These are phyloP conservation scores for Thermomucor indicae-seudaticae DNA, from an alignment of 371 early-diverging fungal species.

Conservation along the genomic window DNA sequence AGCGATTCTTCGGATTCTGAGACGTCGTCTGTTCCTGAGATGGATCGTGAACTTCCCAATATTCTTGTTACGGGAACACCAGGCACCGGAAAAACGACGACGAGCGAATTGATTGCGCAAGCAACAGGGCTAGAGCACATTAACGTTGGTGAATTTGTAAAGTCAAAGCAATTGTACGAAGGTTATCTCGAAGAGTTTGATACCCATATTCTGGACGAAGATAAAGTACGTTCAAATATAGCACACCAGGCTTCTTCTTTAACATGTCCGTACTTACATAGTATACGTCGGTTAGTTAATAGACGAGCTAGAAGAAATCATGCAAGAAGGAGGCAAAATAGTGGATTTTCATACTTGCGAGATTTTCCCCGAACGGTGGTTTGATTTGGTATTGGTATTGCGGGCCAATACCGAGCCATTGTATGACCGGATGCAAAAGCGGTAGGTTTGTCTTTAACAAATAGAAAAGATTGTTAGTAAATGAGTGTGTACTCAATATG, in stretches of 20 bases:
- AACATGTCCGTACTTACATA: neutral
- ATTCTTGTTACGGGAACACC: slow-evolving; percentile 98
- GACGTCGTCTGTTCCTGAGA: neutral
- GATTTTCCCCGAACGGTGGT: slow-evolving; percentile 94
- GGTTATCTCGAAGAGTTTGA: slow-evolving; percentile 88
- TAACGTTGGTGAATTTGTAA: slow-evolving; percentile 88
- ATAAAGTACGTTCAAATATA: slow-evolving; percentile 58
- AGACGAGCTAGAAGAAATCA: slow-evolving; percentile 82
- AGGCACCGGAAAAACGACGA: slow-evolving; percentile 97
- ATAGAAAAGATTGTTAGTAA: neutral
- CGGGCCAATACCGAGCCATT: slow-evolving; percentile 76
- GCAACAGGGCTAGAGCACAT: slow-evolving; percentile 73
- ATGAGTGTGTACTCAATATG: neutral
- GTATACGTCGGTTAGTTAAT: slow-evolving; percentile 44
- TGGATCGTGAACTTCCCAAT: slow-evolving; percentile 60
- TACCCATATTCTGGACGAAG: slow-evolving; percentile 90
- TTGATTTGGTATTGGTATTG: slow-evolving; percentile 95
- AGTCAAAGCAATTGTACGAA: slow-evolving; percentile 81
- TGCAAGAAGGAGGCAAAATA: slow-evolving; percentile 79
- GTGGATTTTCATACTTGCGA: slow-evolving; percentile 95
- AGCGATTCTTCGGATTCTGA: slow-evolving; percentile 11
- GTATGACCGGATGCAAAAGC: slow-evolving; percentile 79
- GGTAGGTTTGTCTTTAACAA: slow-evolving; percentile 43
- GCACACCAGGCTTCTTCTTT: neutral
- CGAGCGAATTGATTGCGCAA: slow-evolving; percentile 76